Evolutionary conservation across 108 stramenopile species (phyloP), one percentile per base, ranked within the genome.

Genomic region (Thalassiosira profunda): DNA sequence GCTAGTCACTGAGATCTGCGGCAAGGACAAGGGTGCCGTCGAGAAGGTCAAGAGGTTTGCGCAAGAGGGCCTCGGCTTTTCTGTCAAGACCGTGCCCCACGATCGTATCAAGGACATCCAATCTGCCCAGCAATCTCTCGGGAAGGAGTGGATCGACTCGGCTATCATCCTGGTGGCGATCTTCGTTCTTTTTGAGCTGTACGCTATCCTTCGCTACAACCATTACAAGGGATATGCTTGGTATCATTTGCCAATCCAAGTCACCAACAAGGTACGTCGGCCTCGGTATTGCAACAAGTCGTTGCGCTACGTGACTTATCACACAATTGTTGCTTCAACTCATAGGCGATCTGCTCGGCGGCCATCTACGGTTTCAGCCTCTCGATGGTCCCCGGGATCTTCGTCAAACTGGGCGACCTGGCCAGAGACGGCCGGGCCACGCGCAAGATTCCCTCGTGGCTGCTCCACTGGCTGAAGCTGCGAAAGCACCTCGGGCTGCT

Each of bases 401-500:
- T 20, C 59, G 69, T 10, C 38, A 62, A 25, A 4, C 51, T 10
- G 47, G 37, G n/a, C 14, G 23, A n/a, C n/a, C n/a, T n/a, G n/a
- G n/a, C n/a, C n/a, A n/a, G 2, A n/a, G 18, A 25, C 29, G 2
- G 42, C 5, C 23, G 17, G 17, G 17, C 12, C 35, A 2, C 58
- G 60, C 5, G 17, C 14, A 20, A 12, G 37, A 21, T 45, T 70
- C 23, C 33, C 66, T 11, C 66, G 63, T 63, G 63, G 63, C 2
- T 57, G 49, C 20, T 55, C 42, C 2, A 72, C n/a, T n/a, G n/a
- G n/a, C n/a, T n/a, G n/a, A n/a, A n/a, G n/a, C n/a, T 72, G 17
- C 63, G 71, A 7, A 72, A 72, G 31, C 63, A 72, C 1, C 12
- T 72, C 4, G 71, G 71, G 8, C 8, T 72, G 4, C 26, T 66